Conservation (phyloP, 2,329 filamentous ascomycete genomes). For the Colletotrichum cordylinicola region DNA sequence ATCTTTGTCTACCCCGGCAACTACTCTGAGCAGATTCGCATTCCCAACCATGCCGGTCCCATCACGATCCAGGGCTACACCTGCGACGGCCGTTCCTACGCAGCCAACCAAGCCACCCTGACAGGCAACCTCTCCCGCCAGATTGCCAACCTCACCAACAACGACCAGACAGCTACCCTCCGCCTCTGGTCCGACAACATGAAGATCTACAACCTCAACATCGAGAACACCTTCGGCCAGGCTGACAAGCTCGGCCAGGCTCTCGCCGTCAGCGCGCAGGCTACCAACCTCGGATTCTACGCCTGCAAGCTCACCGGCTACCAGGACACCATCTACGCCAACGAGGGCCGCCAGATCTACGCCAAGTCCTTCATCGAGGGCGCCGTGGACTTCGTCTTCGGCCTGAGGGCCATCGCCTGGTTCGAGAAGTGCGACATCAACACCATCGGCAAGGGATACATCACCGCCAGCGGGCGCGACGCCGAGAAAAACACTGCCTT, state of each 20-base stretch:
- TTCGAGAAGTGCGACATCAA: slow-evolving; percentile 58
- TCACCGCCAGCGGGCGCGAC: slow-evolving; percentile 51
- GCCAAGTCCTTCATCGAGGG: slow-evolving; percentile 59
- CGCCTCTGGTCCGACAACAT: slow-evolving; percentile 61
- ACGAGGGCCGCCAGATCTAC: slow-evolving; percentile 59
- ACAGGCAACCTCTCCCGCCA: slow-evolving; percentile 32
- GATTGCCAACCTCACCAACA: slow-evolving; percentile 43
- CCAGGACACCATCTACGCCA: slow-evolving; percentile 61
- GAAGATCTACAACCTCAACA: slow-evolving; percentile 48
- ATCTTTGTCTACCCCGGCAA: slow-evolving; percentile 66
- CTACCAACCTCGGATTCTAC: slow-evolving; percentile 45
- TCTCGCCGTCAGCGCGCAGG: slow-evolving; percentile 58
- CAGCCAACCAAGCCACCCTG: slow-evolving; percentile 54
- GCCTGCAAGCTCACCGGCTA: slow-evolving; percentile 57
- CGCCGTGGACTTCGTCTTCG: slow-evolving; percentile 66
- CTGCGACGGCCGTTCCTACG: slow-evolving; percentile 47
- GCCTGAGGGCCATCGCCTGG: slow-evolving; percentile 57
- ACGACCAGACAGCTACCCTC: slow-evolving; percentile 47
- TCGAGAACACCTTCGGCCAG: slow-evolving; percentile 54
- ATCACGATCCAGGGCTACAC: slow-evolving; percentile 64
- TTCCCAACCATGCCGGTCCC: not conserved
- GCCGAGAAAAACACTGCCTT: slow-evolving; percentile 52
- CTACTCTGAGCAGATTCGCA: slow-evolving; percentile 43
- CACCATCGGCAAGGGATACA: slow-evolving; percentile 49
- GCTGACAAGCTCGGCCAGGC: slow-evolving; percentile 54